Evolutionary conservation across 108 stramenopile species (phyloP), one percentile per base, ranked within the genome.

Genomic region (Skeletonema potamos): DNA sequence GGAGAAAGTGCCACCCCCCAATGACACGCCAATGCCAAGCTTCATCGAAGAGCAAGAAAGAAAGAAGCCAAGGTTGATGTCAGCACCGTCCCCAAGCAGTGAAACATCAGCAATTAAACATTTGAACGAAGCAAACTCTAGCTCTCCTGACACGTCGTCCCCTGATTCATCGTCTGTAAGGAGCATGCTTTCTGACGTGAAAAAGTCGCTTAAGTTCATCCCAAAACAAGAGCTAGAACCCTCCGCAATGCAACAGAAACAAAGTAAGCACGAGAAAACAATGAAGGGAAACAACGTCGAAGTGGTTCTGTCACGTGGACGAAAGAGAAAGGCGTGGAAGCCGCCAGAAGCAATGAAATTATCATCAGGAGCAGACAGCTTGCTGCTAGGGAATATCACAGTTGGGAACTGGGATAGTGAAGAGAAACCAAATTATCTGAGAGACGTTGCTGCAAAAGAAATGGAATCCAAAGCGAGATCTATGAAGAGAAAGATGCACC

Each of bases 401-500:
- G 78, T 89, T 4, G 72, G 76, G 1, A 79, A 58, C 26, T 93
- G 92, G 92, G 84, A 82, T 46, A 88, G 90, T 20, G 85, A 51
- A 37, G 41, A 67, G 20, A 59, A n/a, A 27, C 60, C 61, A 22
- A 51, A 27, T 41, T 13, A 27, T 29, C 22, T 68, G 5, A 48
- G 64, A 20, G 54, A 72, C 10, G 29, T 57, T 33, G 75, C 66
- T 4, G 43, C 62, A 18, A 46, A 74, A 60, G 63, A 75, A 58
- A 84, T 87, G 60, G 76, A 83, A 24, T 79, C 83, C 57, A 44
- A 73, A 13, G 86, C 86, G 22, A 76, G 72, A 62, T 60, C 37
- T 1, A 79, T 81, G 27, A 93, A 93, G 56, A 77, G 89, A 34
- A 84, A 87, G 43, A 83, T 87, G 84, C 77, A 89, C 66, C 65